Evolutionary conservation across 2,329 filamentous ascomycete species (phyloP).

Genomic region (Bipolaris zeicola): DNA sequence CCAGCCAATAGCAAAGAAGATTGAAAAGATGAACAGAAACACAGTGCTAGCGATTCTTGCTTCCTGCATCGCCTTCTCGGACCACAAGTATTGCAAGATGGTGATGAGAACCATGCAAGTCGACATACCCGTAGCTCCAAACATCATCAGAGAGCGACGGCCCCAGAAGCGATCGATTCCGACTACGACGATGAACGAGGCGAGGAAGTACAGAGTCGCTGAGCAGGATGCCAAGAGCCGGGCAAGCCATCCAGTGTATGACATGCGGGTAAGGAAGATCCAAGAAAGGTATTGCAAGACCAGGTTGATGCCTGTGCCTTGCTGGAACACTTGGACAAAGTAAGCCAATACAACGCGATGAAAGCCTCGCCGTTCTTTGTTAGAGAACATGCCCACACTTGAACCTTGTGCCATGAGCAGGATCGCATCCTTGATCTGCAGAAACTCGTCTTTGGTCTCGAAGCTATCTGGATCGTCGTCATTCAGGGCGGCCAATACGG

Average conservation of each 20-base stretch:
- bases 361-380: constrained; percentile 48
- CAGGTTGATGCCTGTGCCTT: constrained; percentile 45
- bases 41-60: constrained; percentile 55
- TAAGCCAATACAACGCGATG: constrained; percentile 52
- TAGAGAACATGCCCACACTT: constrained; percentile 30
- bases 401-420: constrained; percentile 39
- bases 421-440: constrained; percentile 45
- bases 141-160: constrained; percentile 43
- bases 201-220: constrained; percentile 46
- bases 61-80: constrained; percentile 18
- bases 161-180: constrained; percentile 48
- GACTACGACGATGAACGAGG: constrained; percentile 45
- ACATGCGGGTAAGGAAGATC: constrained; percentile 59
- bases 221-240: constrained; percentile 47
- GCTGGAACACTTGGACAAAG: constrained; percentile 53
- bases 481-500: constrained; percentile 40
- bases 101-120: constrained; percentile 42
- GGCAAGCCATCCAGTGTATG: constrained; percentile 53
- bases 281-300: constrained; percentile 52
- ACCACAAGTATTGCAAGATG: constrained; percentile 34
- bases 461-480: constrained; percentile 32
- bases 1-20: constrained; percentile 89
- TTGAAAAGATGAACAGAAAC: constrained; percentile 89
- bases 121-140: constrained; percentile 44
- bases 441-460: constrained; percentile 48